Base-by-base conservation (phyloP, 225 moss, liverwort and hornwort genomes). In the Sphagnum tenellum region DNA sequence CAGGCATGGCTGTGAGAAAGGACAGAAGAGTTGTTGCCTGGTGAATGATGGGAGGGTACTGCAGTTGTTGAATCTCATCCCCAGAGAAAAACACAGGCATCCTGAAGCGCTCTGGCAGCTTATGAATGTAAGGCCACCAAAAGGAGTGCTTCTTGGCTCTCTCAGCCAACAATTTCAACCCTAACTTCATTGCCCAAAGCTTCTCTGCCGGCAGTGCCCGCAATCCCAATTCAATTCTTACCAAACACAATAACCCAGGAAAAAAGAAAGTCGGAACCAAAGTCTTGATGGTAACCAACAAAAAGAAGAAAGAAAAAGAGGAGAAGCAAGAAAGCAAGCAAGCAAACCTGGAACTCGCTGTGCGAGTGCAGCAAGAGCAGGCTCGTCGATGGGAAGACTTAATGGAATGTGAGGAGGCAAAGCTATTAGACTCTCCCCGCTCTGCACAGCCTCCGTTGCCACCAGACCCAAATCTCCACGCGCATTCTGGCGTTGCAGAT, bases 121-220 rank as follows among this genome's bases (percentile, higher is more conserved):
- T 71, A 57, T 72, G 51, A 62, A 85, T 82, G 60, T 87, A 89
- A 56, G 87, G 85, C 68, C 76, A 66, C 89, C 89, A 87, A 65
- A 55, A 82, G 47, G 89, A 89, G 59, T 64, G 57, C 48, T 74
- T 58, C 71, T 80, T 67, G 12, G 80, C 73, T 57, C 76, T 82
- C 75, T 89, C 85, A 46, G 75, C 67, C 63, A 89, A 60, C 12
- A 89, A 62, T 71, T 77, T 89, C n/a, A 89, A 74, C 44, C 87
- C 89, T 48, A 89, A 68, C 75, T 78, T 82, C 61, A 89, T 69
- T 10, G 89, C 68, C 87, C 89, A 87, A 61, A 90, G 71, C 74
- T 90, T 72, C 78, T 79, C 85, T 90, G 90, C 64, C 69, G 78
- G 78, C 80, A 63, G 47, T 55, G 49, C 69, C 64, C 60, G 54